Base-by-base conservation (phyloP, 441 rosid genomes). In the Pelargonium cotyledonis region DNA sequence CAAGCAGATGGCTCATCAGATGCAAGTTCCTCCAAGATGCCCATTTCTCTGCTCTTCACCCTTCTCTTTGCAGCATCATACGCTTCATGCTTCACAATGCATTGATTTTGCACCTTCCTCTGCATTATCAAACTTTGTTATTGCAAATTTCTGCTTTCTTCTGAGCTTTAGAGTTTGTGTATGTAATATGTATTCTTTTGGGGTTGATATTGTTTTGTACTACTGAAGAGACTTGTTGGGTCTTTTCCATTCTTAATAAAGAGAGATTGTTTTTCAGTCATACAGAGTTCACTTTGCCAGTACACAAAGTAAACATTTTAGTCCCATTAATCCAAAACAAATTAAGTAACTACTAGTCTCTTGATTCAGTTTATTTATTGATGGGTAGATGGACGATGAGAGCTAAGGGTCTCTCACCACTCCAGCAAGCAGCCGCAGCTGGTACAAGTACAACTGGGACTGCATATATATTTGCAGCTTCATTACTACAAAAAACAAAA, bases 1-100 rank as follows among this genome's bases (percentile, higher is more conserved):
- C 79, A 72, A 46, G 5, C 53, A 71, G 79, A 66, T 29, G 83
- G 89, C 57, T 70, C 86, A 66, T 86, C 96, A 0, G 85, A 82
- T 68, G 96, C 86, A 72, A 86, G 81, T 87, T 80, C 82, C 63
- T 72, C 69, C 74, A 85, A 80, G 72, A 67, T 85, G 70, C 81
- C 98, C 5, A 72, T 79, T 68, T 76, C 89, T 51, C 77, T 85
- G 77, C 78, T 85, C 57, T 71, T 73, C 65, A 74, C 79, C 78
- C 77, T 89, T 23, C 74, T 89, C 65, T 77, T 85, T 23, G 82
- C 84, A 0, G 83, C 87, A 68, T 83, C 95, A 8, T 86, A 73
- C 72, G 73, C 87, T 66, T 83, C 95, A 8, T 86, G 73, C 72
- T 72, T 79, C 76, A 62, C 69, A 65, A 57, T 68, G 10, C 72